Evolutionary conservation across 2,329 filamentous ascomycete species (phyloP).

Genomic region (Mycosphaerella arachidis): DNA sequence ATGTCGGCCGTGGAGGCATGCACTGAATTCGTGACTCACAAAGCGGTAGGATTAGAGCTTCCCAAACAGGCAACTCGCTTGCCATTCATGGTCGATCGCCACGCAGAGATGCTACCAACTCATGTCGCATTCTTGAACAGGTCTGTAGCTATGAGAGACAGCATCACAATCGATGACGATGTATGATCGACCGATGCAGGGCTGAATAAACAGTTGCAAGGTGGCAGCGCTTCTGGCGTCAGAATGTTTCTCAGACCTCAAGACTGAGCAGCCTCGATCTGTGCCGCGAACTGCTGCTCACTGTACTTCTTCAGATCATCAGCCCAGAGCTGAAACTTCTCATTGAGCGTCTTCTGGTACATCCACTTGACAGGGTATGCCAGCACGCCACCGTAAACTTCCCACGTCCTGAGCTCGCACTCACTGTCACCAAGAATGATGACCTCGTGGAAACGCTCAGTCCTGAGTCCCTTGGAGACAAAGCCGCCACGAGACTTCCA

Average conservation of each 20-base stretch:
- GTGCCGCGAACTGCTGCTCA: conserved; percentile 8
- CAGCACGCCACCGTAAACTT: conserved; percentile 25
- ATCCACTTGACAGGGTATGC: conserved; percentile 29
- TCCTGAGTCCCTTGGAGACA: conserved; percentile 19
- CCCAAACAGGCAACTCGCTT: background rate
- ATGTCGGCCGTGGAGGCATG: background rate
- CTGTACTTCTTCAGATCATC: conserved; percentile 26
- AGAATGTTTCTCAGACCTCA: background rate
- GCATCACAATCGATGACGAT: background rate
- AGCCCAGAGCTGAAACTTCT: conserved; percentile 27
- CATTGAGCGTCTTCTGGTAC: conserved; percentile 24
- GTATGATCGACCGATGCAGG: background rate
- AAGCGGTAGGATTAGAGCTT: background rate
- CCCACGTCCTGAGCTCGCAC: conserved; percentile 30
- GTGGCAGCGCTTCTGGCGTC: background rate
- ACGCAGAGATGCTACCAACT: background rate
- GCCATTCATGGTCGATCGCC: background rate
- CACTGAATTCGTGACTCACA: background rate
- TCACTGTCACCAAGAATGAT: conserved; percentile 21
- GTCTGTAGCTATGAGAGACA: background rate
- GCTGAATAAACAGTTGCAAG: background rate
- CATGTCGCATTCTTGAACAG: background rate
- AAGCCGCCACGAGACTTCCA: conserved; percentile 27
- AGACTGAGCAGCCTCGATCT: background rate
- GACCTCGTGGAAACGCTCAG: conserved; percentile 30